These are phyloP conservation scores for Cadophora luteo-olivacea DNA, from an alignment of 2,329 filamentous ascomycete species.

Conservation along the genomic window DNA sequence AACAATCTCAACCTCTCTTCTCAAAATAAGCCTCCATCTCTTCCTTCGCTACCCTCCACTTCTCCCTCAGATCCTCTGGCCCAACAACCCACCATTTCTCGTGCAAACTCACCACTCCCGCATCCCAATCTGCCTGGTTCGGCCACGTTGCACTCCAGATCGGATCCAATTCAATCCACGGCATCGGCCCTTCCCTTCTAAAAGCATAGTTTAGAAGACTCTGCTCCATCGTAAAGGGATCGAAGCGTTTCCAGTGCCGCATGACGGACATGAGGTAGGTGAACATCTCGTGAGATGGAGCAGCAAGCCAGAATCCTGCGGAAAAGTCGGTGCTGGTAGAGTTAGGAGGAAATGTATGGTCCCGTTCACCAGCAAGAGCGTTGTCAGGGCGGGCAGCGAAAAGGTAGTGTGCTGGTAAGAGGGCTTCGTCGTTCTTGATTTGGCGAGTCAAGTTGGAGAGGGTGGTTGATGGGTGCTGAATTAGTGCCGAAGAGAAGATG, in stretches of 20 bases:
- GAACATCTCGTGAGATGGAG: constrained; percentile 48
- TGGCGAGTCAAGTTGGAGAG: constrained; percentile 26
- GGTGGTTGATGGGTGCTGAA: background rate
- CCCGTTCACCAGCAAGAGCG: constrained; percentile 42
- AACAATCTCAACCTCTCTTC: background rate
- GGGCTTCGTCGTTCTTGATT: constrained; percentile 41
- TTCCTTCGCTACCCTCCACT: constrained; percentile 20
- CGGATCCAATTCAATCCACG: constrained; percentile 49
- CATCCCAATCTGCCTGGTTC: constrained; percentile 43
- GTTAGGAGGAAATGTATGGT: constrained; percentile 47
- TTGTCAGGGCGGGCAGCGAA: constrained; percentile 47
- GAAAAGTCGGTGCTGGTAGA: constrained; percentile 44
- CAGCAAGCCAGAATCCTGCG: constrained; percentile 50
- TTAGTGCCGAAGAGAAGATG: constrained; percentile 46
- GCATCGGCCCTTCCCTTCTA: constrained; percentile 49
- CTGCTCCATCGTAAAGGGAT: constrained; percentile 50
- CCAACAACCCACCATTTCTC: constrained; percentile 47
- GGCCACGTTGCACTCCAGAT: constrained; percentile 51
- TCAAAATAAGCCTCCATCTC: constrained; percentile 24
- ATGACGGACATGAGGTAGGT: constrained; percentile 48
- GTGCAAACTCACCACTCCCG: constrained; percentile 46
- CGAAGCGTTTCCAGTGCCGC: constrained; percentile 46
- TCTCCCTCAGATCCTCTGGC: constrained; percentile 33
- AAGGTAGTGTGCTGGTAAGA: constrained; percentile 45
- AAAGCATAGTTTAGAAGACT: constrained; percentile 52